Base-by-base conservation (phyloP, 2,329 filamentous ascomycete species). In the Phyllosticta citriasiana region DNA sequence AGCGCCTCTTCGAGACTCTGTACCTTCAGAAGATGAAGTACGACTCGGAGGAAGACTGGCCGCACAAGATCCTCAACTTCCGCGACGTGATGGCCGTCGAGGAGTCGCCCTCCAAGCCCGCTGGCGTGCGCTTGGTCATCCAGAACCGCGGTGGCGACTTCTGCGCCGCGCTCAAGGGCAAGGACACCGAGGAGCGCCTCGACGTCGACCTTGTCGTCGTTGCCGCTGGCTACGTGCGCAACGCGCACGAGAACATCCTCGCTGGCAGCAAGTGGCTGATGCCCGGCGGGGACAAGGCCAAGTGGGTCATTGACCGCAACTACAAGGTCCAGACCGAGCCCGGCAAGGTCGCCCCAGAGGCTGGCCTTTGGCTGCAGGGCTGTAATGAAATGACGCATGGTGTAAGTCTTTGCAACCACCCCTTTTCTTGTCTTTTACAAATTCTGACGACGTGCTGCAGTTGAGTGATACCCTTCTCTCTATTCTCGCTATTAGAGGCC, bases 371-470 rank as follows among this genome's bases (percentile, higher is more conserved):
- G 88, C 79, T 97, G 67, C 94, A 97, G 73, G 93, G 93, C 33
- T 97, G 92, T 77, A 95, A 91, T 72, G 92, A 97, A 78, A 85
- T 82, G 64, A 96, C 91, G 35, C 93, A 97, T 74, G 93, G 93
- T 63, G 88, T 93, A 82, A 85, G 88, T 85, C 51, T 58, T 52
- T 58, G 59, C 16, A 51, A 30, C 51, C 24, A 25, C 22, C 10
- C n/a, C 14, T 2, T 35, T 30, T 53, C 27, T 40, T 9, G 7
- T 19, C 4, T 9, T 4, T 8, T 12, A 30, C 16, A 14, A 35
- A 25, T 57, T 30, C 64, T 63, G 56, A 66, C 56, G 26, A 40
- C 22, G 10, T 10, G 27, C 56, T 60, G 61, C 68, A 88, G 84
- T 76, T 95, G 75, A 91, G 89, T 71, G 89, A 95, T 73, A 90